Base-by-base conservation (phyloP, 2,329 filamentous ascomycete genomes). In the Colletotrichum cordylinicola region DNA sequence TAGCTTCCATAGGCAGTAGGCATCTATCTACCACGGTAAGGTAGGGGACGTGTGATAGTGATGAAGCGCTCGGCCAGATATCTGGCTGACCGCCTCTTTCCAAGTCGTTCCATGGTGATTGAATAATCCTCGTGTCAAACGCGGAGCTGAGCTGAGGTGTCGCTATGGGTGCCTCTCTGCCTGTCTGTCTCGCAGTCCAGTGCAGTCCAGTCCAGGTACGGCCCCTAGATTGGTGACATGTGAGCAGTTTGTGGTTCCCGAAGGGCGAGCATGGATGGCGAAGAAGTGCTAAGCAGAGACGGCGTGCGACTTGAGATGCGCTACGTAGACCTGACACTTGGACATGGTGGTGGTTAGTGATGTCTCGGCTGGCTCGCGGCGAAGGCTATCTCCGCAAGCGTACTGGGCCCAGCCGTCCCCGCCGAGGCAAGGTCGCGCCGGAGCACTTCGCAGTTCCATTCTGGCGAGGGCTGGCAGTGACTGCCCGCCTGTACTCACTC, bases 181-280 rank as follows among this genome's bases (percentile, higher is more conserved):
- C 62, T 73, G 62, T 65, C 43, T 68, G 69, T 73, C 62, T 29
- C 58, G 56, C 39, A 43, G 39, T 43, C 39, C 37, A 39, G 16
- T n/a, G 6, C 39, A 43, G 39, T 43, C 43, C 43, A 52, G 43
- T 52, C 43, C 43, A 52, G n/a, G 43, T 52, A 52, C 43, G 43
- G 43, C n/a, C 43, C 43, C n/a, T 52, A 52, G 43, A 52, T 64
- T 31, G 16, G 70, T 76, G 74, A 69, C 74, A 76, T 76, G 74
- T 76, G 74, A 76, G 74, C 64, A 75, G 68, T 74, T 35, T 56
- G 70, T 69, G 70, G 56, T 73, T 74, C 64, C 58, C 70, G 65
- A 74, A 55, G 48, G 27, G 56, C 62, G 39, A 58, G 56, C 52
- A 56, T 62, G 39, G 43, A 61, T 67, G 70, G 67, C 70, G 39